Percentiles rank a stretch among this genome's conserved stretches.
Evolutionary conservation across 305 asterid species (phyloP).

Genomic region (Fraxinus greggii): DNA sequence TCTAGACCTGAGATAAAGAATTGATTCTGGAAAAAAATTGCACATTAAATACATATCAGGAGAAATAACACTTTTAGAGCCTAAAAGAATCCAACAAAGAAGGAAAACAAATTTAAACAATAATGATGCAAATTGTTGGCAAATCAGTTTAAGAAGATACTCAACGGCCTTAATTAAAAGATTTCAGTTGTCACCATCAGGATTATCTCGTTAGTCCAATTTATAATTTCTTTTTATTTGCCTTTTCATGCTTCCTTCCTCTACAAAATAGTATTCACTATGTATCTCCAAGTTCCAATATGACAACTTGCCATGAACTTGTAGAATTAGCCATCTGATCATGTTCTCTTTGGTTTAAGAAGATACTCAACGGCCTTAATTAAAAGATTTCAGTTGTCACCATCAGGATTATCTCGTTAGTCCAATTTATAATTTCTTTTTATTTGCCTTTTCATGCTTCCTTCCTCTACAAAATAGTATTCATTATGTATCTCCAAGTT

Average conservation of each 20-base stretch:
- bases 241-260: constrained; percentile 4
- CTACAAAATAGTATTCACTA: background rate
- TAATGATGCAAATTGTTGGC: background rate
- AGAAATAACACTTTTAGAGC: constrained; percentile 14
- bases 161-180: background rate
- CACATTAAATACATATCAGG: constrained; percentile 25
- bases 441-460: background rate
- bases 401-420: background rate
- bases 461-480: background rate
- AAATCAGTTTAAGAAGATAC: background rate
- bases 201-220: background rate
- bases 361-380: background rate
- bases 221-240: background rate
- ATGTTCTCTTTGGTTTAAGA: background rate
- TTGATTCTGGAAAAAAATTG: constrained; percentile 69
- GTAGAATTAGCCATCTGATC: background rate
- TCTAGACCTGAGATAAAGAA: constrained; percentile 96
- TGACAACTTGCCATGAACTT: background rate
- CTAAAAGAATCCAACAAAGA: constrained; percentile 4
- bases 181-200: background rate
- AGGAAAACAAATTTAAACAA: background rate
- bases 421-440: background rate
- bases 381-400: background rate
- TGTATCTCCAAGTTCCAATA: constrained; percentile 3
- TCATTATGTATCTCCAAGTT: background rate